phyloP scores from a whole-genome alignment of 352 stramenopile genomes.

The Globisporangium nodosum region DNA sequence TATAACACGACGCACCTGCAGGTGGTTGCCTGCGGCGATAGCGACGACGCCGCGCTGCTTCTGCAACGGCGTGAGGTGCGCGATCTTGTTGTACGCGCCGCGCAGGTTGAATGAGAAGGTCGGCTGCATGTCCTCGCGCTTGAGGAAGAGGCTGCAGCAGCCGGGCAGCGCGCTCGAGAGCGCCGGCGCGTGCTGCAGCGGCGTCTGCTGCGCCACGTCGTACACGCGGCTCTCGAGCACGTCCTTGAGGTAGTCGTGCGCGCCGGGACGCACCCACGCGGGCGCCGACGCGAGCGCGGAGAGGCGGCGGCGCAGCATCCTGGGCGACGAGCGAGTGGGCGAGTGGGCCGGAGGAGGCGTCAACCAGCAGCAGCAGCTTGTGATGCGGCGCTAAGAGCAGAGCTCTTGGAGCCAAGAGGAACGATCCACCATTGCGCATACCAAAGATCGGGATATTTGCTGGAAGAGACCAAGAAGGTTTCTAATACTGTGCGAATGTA shows the following conservation, averaged over 20 bases:
- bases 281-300: constrained; percentile 22
- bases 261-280: constrained; percentile 60
- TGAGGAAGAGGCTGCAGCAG: constrained; percentile 79
- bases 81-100: constrained; percentile 99
- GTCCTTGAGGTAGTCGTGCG: constrained; percentile 73
- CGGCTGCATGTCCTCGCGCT: constrained; percentile 97
- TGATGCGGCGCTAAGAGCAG: background rate
- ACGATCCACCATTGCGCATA: too few relatives aligned
- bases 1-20: constrained; percentile 52
- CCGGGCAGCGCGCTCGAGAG: constrained; percentile 48
- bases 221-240: constrained; percentile 82
- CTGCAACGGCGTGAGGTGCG: constrained; percentile 80
- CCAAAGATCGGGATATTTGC: too few relatives aligned
- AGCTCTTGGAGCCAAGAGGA: too few relatives aligned
- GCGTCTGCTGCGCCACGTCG: constrained; percentile 73
- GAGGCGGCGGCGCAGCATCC: constrained; percentile 37
- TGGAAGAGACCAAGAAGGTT: too few relatives aligned
- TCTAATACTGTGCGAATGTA: too few relatives aligned
- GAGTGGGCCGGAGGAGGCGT: background rate
- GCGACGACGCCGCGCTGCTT: constrained; percentile 77
- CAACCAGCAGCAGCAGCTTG: background rate
- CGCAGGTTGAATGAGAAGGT: constrained; percentile 99
- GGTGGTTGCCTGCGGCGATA: constrained; percentile 92
- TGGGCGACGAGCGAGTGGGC: background rate
- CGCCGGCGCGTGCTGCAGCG: constrained; percentile 49